Conservation (phyloP, 305 asterid genomes). For the Plantago coronopus region DNA sequence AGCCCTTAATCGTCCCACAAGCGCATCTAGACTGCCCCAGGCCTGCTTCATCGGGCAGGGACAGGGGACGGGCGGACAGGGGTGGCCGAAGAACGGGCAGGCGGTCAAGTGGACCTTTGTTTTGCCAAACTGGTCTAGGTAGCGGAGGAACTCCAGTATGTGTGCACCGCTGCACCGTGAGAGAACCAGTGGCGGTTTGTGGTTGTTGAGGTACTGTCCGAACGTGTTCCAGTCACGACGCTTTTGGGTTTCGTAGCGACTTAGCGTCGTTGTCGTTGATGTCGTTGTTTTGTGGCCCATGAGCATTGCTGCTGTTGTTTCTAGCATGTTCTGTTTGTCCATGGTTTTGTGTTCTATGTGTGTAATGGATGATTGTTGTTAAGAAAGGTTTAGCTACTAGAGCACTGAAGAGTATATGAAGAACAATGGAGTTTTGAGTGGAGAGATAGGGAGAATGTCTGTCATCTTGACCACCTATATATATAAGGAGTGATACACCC, state of each 20-base stretch:
- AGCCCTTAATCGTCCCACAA: conserved; percentile 69
- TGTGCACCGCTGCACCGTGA: conserved; percentile 61
- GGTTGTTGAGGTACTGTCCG: conserved; percentile 68
- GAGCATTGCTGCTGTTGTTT: conserved; percentile 23
- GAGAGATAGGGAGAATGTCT: too few relatives aligned
- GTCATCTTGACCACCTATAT: too few relatives aligned
- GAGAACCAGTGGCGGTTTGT: conserved; percentile 65
- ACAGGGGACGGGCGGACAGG: conserved; percentile 66
- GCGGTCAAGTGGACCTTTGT: conserved; percentile 15
- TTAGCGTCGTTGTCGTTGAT: conserved; percentile 27
- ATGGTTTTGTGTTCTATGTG: not conserved
- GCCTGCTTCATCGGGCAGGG: conserved; percentile 69
- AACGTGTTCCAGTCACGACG: conserved; percentile 88
- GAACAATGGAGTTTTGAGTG: too few relatives aligned
- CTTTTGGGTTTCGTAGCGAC: conserved; percentile 83
- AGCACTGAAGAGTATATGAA: too few relatives aligned
- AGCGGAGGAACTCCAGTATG: conserved; percentile 66
- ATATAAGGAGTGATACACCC: too few relatives aligned
- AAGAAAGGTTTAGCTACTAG: too few relatives aligned
- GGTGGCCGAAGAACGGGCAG: conserved; percentile 74
- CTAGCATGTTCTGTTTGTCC: conserved; percentile 8
- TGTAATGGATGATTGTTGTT: not conserved
- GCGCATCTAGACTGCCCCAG: conserved; percentile 61
- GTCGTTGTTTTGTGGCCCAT: conserved; percentile 24
- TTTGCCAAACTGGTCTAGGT: conserved; percentile 29